A percentile compares a stretch with the other conserved stretches of the same genome.
phyloP scores from a whole-genome alignment of 495 filamentous ascomycete species.

The Podospora pseudopauciseta region DNA sequence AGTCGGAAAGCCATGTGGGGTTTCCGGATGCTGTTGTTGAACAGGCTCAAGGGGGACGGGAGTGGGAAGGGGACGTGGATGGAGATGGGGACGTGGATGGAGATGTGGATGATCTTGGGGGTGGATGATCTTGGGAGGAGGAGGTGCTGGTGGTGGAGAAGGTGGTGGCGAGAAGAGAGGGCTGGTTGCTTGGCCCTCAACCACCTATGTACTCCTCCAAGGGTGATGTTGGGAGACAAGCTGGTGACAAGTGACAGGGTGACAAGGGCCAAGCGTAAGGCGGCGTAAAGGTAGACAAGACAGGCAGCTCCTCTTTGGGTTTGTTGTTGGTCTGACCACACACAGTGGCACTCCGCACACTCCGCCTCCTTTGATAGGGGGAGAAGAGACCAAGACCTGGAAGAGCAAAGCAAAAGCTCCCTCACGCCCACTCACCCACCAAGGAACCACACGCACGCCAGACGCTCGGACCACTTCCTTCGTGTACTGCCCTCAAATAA shows the following conservation, averaged over 20 bases:
- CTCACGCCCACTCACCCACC: slow-evolving; percentile 7
- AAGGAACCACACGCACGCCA: slow-evolving; percentile 20
- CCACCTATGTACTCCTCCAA: background rate
- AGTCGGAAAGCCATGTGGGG: background rate
- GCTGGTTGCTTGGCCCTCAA: background rate
- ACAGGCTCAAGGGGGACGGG: slow-evolving; percentile 9
- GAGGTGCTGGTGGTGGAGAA: too few species aligned
- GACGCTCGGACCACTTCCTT: slow-evolving; percentile 31
- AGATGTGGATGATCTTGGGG: background rate
- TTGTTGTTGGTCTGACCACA: slow-evolving; percentile 16
- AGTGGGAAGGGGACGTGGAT: background rate
- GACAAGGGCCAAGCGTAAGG: background rate
- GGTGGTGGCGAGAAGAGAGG: background rate
- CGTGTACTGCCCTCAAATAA: slow-evolving; percentile 31
- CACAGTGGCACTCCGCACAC: background rate
- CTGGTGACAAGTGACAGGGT: slow-evolving; percentile 1
- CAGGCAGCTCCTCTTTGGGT: background rate
- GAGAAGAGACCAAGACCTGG: background rate
- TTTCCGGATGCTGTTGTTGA: background rate
- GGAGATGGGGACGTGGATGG: background rate
- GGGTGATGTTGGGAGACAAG: background rate
- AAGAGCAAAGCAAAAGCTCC: background rate
- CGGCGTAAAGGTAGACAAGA: background rate
- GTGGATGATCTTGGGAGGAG: background rate
- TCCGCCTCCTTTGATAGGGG: slow-evolving; percentile 6